phyloP scores from a whole-genome alignment of 306 rosid species.

The Casuarina glauca region DNA sequence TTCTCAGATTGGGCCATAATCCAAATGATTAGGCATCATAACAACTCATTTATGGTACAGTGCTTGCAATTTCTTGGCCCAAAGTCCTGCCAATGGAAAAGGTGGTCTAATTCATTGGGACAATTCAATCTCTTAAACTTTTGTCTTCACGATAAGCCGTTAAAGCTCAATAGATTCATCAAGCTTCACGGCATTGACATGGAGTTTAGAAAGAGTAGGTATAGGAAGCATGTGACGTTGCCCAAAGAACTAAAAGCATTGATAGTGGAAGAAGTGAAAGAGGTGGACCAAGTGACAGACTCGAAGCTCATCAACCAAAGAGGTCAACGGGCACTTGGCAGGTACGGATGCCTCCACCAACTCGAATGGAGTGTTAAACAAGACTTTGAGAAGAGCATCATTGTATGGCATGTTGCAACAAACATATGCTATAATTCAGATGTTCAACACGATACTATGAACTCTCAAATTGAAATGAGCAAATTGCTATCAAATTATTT shows the following conservation, averaged over 20 bases:
- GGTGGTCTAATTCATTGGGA: slow-evolving; percentile 61
- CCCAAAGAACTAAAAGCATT: slow-evolving; percentile 38
- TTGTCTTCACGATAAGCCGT: slow-evolving; percentile 46
- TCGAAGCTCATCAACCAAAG: slow-evolving; percentile 43
- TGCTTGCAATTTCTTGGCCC: slow-evolving; percentile 44
- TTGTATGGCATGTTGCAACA: slow-evolving; percentile 25
- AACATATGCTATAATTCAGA: background rate
- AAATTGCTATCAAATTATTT: slow-evolving; percentile 22
- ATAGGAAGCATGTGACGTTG: slow-evolving; percentile 25
- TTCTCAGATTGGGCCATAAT: slow-evolving; percentile 66
- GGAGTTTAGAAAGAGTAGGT: slow-evolving; percentile 34
- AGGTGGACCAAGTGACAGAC: slow-evolving; percentile 41
- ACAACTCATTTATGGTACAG: slow-evolving; percentile 32
- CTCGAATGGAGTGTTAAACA: background rate
- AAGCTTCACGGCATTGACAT: slow-evolving; percentile 29
- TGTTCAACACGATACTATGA: background rate
- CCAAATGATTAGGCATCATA: slow-evolving; percentile 44
- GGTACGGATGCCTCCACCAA: slow-evolving; percentile 38
- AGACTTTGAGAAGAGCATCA: background rate
- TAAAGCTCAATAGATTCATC: slow-evolving; percentile 37
- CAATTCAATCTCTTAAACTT: slow-evolving; percentile 59
- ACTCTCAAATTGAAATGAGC: background rate
- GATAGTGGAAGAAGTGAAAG: slow-evolving; percentile 49
- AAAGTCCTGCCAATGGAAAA: slow-evolving; percentile 43
- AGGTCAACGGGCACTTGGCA: slow-evolving; percentile 54